phyloP scores from a whole-genome alignment of 768 basidiomycete genomes.

The Tephrocybe sp. region DNA sequence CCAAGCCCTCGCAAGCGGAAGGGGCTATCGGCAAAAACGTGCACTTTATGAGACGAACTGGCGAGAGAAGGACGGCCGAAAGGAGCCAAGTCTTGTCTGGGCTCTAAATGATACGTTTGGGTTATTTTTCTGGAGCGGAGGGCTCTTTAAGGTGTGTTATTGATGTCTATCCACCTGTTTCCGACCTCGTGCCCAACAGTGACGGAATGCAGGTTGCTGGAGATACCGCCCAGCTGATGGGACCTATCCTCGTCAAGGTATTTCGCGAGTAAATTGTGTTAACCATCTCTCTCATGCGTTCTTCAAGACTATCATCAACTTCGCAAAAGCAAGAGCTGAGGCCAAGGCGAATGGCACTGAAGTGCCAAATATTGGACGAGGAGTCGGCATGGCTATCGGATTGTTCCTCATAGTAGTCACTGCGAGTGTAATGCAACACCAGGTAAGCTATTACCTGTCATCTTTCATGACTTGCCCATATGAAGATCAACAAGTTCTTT shows the following conservation, averaged over 20 bases:
- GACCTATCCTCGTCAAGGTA: slow-evolving; percentile 62
- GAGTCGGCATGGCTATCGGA: slow-evolving; percentile 60
- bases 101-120: slow-evolving; percentile 64
- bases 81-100: slow-evolving; percentile 54
- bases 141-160: slow-evolving; percentile 49
- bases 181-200: neutral
- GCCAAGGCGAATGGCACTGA: slow-evolving; percentile 35
- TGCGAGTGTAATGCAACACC: slow-evolving; percentile 61
- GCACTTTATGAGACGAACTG: slow-evolving; percentile 39
- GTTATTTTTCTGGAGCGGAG: slow-evolving; percentile 61
- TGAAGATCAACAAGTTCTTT: slow-evolving; percentile 52
- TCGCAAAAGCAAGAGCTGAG: slow-evolving; percentile 47
- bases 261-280: neutral
- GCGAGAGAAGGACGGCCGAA: slow-evolving; percentile 44
- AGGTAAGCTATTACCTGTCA: slow-evolving; percentile 34
- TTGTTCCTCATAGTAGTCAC: slow-evolving; percentile 49
- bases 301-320: slow-evolving; percentile 58
- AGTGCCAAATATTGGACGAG: slow-evolving; percentile 46
- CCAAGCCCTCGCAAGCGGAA: slow-evolving; percentile 24
- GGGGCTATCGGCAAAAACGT: slow-evolving; percentile 24
- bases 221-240: slow-evolving; percentile 62
- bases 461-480: neutral
- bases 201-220: slow-evolving; percentile 45
- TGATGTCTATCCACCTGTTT: neutral
- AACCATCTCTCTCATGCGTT: neutral